These are phyloP conservation scores for Glycine soja DNA, from an alignment of 306 rosid species.

Conservation along the genomic window DNA sequence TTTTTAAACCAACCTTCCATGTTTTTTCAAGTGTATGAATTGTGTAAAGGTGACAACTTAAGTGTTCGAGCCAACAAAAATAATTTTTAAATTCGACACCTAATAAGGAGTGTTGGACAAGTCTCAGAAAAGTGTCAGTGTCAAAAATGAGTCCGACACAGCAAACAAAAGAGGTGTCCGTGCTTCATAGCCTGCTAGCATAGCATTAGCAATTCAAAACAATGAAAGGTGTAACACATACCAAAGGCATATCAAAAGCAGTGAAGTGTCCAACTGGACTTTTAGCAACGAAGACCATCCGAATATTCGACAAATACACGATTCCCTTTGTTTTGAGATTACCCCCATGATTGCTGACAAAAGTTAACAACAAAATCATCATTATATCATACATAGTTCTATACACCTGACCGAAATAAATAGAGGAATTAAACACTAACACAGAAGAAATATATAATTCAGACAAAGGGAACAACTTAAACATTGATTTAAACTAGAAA, in stretches of 20 bases:
- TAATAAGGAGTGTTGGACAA: too few species aligned
- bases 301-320: slow-evolving; percentile 83
- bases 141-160: too few species aligned
- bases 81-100: too few species aligned
- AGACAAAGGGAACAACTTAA: too few species aligned
- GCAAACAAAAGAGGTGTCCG: too few species aligned
- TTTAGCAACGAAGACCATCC: slow-evolving; percentile 89
- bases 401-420: background rate
- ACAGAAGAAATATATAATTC: background rate
- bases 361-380: slow-evolving; percentile 22
- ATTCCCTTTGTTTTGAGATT: slow-evolving; percentile 81
- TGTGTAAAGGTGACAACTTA: too few species aligned
- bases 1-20: too few species aligned
- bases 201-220: background rate
- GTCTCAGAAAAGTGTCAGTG: too few species aligned
- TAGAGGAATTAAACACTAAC: background rate
- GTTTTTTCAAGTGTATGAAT: too few species aligned
- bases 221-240: slow-evolving; percentile 49
- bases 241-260: slow-evolving; percentile 98
- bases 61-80: too few species aligned
- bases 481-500: too few species aligned
- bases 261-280: slow-evolving; percentile 61
- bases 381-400: background rate
- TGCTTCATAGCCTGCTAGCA: background rate
- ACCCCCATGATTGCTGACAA: slow-evolving; percentile 66